These are phyloP conservation scores for Ceratocystis harringtonii DNA, from an alignment of 2,329 filamentous ascomycete species.

Conservation along the genomic window DNA sequence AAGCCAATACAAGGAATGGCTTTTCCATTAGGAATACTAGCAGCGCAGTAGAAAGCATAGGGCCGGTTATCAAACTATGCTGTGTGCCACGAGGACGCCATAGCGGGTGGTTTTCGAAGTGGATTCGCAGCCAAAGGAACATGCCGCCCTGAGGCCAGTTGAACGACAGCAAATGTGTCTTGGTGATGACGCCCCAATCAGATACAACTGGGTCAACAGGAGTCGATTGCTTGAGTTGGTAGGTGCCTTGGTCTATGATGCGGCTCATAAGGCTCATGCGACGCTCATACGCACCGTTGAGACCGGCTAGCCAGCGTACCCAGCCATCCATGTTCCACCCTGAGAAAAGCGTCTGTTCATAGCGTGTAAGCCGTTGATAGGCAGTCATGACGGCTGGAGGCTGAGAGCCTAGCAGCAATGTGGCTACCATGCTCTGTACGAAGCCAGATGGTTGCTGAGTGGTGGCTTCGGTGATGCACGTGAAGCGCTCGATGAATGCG, in stretches of 20 bases:
- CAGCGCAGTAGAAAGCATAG: slow-evolving; percentile 47
- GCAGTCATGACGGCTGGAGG: slow-evolving; percentile 31
- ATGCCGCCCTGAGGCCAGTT: slow-evolving; percentile 73
- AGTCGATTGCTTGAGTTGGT: slow-evolving; percentile 47
- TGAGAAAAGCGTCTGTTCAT: slow-evolving; percentile 33
- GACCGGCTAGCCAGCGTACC: slow-evolving; percentile 79
- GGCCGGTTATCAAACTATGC: slow-evolving; percentile 34
- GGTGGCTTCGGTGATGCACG: slow-evolving; percentile 53
- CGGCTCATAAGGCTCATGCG: slow-evolving; percentile 70
- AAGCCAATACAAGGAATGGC: slow-evolving; percentile 54
- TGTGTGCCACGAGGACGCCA: slow-evolving; percentile 27
- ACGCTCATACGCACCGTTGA: slow-evolving; percentile 69
- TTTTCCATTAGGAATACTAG: slow-evolving; percentile 56
- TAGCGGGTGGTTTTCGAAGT: slow-evolving; percentile 60
- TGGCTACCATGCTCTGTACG: slow-evolving; percentile 67
- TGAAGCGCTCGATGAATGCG: slow-evolving; percentile 55
- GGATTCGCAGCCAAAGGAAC: slow-evolving; percentile 72
- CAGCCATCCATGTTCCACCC: slow-evolving; percentile 74
- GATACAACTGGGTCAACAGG: slow-evolving; percentile 30
- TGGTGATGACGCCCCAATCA: slow-evolving; percentile 63
- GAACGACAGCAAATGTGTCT: slow-evolving; percentile 60
- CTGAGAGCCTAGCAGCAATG: slow-evolving; percentile 57
- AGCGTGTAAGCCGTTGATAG: slow-evolving; percentile 30
- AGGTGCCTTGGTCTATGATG: slow-evolving; percentile 53
- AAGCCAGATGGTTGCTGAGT: slow-evolving; percentile 84